A percentile compares a stretch with the other conserved stretches of the same genome.
Evolutionary conservation across 2,329 filamentous ascomycete species (phyloP).

Genomic region (Colletotrichum navitas): DNA sequence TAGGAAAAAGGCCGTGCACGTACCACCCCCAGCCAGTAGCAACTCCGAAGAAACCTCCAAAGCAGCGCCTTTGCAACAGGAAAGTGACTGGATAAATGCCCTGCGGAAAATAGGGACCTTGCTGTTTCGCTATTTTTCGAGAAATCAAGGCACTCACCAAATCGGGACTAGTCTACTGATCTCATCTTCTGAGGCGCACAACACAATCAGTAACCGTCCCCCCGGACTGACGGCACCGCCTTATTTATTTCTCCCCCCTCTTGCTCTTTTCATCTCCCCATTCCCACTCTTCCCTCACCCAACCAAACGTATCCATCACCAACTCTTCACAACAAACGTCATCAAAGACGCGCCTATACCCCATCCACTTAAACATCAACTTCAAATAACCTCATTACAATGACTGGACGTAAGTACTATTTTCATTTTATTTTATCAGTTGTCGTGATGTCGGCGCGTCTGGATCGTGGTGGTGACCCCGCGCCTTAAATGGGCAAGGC

Average conservation of each 20-base stretch:
- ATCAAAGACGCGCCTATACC: slow-evolving; percentile 43
- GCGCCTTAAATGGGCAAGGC: slow-evolving; percentile 17
- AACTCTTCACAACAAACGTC: slow-evolving; percentile 42
- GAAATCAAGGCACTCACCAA: slow-evolving; percentile 34
- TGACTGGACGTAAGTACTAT: slow-evolving; percentile 78
- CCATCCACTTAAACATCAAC: slow-evolving; percentile 47
- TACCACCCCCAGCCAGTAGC: slow-evolving; percentile 14
- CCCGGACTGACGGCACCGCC: slow-evolving; percentile 39
- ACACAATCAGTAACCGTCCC: slow-evolving; percentile 43
- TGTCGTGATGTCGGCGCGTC: slow-evolving; percentile 41
- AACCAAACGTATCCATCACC: slow-evolving; percentile 19
- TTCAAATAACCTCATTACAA: slow-evolving; percentile 61
- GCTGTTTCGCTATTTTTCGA: slow-evolving; percentile 42
- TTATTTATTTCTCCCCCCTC: slow-evolving; percentile 44
- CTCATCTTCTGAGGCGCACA: slow-evolving; percentile 32
- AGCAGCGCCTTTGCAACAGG: slow-evolving; percentile 16
- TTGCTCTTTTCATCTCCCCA: slow-evolving; percentile 28
- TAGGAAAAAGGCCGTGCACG: slow-evolving; percentile 26
- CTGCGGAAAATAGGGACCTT: slow-evolving; percentile 41
- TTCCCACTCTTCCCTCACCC: slow-evolving; percentile 41
- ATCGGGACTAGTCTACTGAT: slow-evolving; percentile 45
- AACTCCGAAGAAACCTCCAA: slow-evolving; percentile 15
- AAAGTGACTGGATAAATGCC: slow-evolving; percentile 37
- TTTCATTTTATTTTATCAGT: slow-evolving; percentile 39
- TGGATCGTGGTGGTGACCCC: slow-evolving; percentile 14